A percentile compares a stretch with the other conserved stretches of the same genome.
Conservation (phyloP, 768 basidiomycete species). For the Collybiopsis confluens region DNA sequence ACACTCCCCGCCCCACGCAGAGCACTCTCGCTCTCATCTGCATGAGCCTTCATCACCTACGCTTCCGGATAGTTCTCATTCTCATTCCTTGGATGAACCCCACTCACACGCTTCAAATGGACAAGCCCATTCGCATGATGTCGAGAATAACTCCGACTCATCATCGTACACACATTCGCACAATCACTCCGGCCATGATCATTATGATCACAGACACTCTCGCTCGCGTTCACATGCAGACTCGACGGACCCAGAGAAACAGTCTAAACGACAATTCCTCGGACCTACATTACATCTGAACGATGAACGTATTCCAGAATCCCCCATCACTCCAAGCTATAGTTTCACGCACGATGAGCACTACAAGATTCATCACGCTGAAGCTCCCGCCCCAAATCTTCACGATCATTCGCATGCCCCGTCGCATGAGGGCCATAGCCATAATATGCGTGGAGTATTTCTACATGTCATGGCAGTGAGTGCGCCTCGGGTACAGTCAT, state of each 20-base stretch:
- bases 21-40: conserved; percentile 11
- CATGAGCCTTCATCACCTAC: conserved; percentile 13
- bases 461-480: conserved; percentile 93
- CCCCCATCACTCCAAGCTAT: conserved; percentile 67
- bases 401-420: conserved; percentile 51
- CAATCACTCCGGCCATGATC: neutral
- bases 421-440: conserved; percentile 81
- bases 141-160: too few species aligned
- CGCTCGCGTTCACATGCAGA: conserved; percentile 12
- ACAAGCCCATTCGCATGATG: conserved; percentile 25
- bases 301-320: conserved; percentile 21
- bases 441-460: conserved; percentile 99
- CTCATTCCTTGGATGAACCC: conserved; percentile 10
- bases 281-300: conserved; percentile 37
- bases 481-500: neutral
- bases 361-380: conserved; percentile 38
- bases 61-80: conserved; percentile 5
- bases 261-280: conserved; percentile 32
- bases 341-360: conserved; percentile 51
- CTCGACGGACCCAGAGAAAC: conserved; percentile 13
- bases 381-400: conserved; percentile 36
- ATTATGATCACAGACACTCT: conserved; percentile 12
- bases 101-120: conserved; percentile 7
- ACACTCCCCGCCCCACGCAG: conserved; percentile 18
- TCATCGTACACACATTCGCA: conserved; percentile 18